Conservation (phyloP, 179 eudicot genomes). For the Pouteria campechiana region DNA sequence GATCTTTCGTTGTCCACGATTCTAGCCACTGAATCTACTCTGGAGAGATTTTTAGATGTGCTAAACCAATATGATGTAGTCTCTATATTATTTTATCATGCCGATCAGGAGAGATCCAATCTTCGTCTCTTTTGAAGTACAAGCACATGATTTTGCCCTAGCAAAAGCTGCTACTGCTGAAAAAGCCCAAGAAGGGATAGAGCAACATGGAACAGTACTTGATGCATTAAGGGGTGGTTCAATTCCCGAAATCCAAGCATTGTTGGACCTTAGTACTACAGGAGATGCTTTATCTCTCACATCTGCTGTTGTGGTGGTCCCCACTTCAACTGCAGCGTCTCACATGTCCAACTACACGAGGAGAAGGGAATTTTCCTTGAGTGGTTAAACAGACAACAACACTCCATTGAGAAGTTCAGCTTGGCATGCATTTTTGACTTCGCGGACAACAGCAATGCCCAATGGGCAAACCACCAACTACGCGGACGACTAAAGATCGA, state of each 20-base stretch:
- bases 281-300: constrained; percentile 62
- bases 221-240: constrained; percentile 83
- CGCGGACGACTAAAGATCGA: no score
- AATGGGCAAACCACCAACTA: no score
- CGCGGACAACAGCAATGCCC: no score
- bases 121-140: constrained; percentile 61
- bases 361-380: no score
- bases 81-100: constrained; percentile 49
- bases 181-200: constrained; percentile 89
- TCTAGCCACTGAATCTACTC: constrained; percentile 82
- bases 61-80: constrained; percentile 76
- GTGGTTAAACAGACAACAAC: no score
- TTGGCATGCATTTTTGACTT: no score
- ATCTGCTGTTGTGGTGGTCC: constrained; percentile 76
- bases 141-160: constrained; percentile 75
- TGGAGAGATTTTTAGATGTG: constrained; percentile 60
- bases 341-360: no score
- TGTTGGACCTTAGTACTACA: constrained; percentile 34
- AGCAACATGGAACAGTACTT: constrained; percentile 79
- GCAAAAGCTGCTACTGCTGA: constrained; percentile 67
- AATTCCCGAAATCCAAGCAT: constrained; percentile 48
- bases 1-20: constrained; percentile 70
- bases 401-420: no score
- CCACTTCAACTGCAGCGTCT: no score
- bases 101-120: constrained; percentile 88